Conservation (phyloP, 805 yeast species). For the Starmerella sp. region DNA sequence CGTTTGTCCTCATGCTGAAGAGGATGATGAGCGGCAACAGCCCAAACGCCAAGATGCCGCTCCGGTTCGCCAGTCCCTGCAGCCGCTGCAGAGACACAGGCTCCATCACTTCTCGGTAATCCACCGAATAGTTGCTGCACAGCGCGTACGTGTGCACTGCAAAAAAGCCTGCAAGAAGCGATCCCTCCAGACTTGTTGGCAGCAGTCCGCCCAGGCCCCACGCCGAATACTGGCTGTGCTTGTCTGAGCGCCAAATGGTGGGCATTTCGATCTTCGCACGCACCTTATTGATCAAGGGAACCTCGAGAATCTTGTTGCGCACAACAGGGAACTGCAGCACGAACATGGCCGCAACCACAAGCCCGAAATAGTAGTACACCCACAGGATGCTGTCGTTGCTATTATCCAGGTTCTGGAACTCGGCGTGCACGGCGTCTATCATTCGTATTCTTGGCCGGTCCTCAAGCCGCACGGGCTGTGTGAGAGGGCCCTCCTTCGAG, state of each 20-base stretch:
- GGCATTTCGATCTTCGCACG: constrained; percentile 6
- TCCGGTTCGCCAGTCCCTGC: constrained; percentile 15
- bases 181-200: constrained; percentile 9
- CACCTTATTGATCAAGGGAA: neutral
- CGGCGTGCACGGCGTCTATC: constrained; percentile 10
- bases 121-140: constrained; percentile 7
- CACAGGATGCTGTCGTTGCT: constrained; percentile 12
- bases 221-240: constrained; percentile 3
- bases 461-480: constrained; percentile 5
- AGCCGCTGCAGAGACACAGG: constrained; percentile 4
- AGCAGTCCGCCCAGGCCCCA: constrained; percentile 15
- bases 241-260: constrained; percentile 4
- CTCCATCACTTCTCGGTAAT: constrained; percentile 10
- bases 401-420: constrained; percentile 12
- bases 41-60: constrained; percentile 16
- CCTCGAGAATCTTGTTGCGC: neutral
- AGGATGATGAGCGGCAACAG: constrained; percentile 10
- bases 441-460: neutral
- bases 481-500: neutral
- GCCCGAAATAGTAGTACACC: constrained; percentile 11
- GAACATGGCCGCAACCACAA: neutral
- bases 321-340: neutral
- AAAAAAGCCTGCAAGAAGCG: constrained; percentile 5
- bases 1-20: constrained; percentile 9
- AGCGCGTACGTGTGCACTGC: constrained; percentile 9